Conservation (phyloP, 2,329 filamentous ascomycete species). For the Myriangium duriaei region DNA sequence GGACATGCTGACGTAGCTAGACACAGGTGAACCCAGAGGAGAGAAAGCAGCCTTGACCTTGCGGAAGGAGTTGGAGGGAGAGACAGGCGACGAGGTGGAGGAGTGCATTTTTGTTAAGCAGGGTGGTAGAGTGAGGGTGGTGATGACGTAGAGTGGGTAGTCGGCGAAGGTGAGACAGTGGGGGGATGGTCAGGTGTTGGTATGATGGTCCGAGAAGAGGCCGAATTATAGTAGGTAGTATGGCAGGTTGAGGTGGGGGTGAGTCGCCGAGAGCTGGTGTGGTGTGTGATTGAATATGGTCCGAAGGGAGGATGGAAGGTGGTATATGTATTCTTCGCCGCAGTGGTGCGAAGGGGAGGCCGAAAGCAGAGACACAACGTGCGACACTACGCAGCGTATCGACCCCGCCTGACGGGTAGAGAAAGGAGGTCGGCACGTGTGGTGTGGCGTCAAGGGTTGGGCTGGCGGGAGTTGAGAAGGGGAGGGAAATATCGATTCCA, state of each 20-base stretch:
- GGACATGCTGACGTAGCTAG: constrained; percentile 9
- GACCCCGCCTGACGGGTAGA: constrained; percentile 10
- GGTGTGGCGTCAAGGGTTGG: constrained; percentile 1
- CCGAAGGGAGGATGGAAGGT: constrained; percentile 8
- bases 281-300: constrained; percentile 9
- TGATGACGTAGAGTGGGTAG: constrained; percentile 3
- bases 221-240: too few relatives aligned
- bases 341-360: constrained; percentile 1
- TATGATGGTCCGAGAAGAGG: too few relatives aligned
- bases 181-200: too few relatives aligned
- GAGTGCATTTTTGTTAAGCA: constrained; percentile 6
- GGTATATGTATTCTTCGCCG: constrained; percentile 9
- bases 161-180: neutral
- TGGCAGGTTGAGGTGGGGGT: too few relatives aligned
- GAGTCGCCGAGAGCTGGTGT: too few relatives aligned
- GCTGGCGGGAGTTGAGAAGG: constrained; percentile 8
- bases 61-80: constrained; percentile 12
- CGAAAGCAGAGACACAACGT: constrained; percentile 1
- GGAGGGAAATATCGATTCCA: constrained; percentile 14
- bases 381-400: constrained; percentile 1
- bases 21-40: constrained; percentile 8
- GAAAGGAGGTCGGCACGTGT: constrained; percentile 13
- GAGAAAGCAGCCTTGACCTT: constrained; percentile 12
- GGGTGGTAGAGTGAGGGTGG: constrained; percentile 1
- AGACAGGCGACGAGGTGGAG: constrained; percentile 10